Evolutionary conservation across 306 rosid genomes (phyloP), one percentile per base, ranked within the genome.

Genomic region (Parietaria judaica): DNA sequence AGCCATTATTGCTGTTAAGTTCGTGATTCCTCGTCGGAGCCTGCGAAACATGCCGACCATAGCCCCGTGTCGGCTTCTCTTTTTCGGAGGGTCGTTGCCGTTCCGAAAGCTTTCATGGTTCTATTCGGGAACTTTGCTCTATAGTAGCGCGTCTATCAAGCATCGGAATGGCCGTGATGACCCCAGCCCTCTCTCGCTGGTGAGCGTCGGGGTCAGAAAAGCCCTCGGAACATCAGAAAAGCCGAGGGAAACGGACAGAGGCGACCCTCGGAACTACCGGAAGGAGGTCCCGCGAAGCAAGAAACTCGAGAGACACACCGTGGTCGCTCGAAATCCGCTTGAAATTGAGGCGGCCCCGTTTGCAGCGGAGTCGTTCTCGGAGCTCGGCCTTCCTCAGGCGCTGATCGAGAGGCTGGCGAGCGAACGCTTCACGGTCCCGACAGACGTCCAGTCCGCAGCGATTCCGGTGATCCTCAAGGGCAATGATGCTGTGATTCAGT

Each of bases 401-500:
- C 65, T 92, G 77, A 79, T 88, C 56, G 82, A 77, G 79, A 83
- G 94, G 65, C 63, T 92, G 58, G 98, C 74, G 75, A 79, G 58
- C 8, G 92, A 82, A 67, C 90, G 98, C 60, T 86, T 92, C 55
- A 65, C 58, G 1, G 81, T 79, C 74, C 98, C 98, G 0, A 91
- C 98, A 0, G 92, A 83, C 56, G 91, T 91, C 71, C 98, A 91
- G 62, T 84, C 95, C 66, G 78, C 90, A 43, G 87, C 95, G 1
- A 75, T 91, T 79, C 98, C 98, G 41, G 76, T 88, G 14, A 80
- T 88, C 70, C 80, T 88, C 31, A 61, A 88, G 61, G 74, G 76
- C 62, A 85, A 66, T 15, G 96, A 91, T 80, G 95, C 74, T 17
- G 84, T 91, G 61, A 91, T 91, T 78, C 98, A 91, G 74, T 91